Conservation (phyloP, 208 protist species). For the Entamoeba dispar region DNA sequence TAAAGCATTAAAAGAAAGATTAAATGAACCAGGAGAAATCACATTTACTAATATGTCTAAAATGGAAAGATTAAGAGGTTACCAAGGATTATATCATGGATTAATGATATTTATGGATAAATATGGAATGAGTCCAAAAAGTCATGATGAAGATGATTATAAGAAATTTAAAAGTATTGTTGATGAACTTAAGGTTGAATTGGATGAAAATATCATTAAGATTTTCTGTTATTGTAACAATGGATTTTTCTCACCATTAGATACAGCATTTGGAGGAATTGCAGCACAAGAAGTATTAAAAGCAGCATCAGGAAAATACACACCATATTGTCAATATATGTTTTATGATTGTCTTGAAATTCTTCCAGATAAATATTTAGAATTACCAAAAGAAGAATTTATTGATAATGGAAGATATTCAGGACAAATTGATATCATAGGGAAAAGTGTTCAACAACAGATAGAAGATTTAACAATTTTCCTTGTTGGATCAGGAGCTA, state of each 20-base stretch:
- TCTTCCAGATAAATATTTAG: background rate
- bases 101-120: background rate
- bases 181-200: background rate
- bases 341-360: slow-evolving; percentile 37
- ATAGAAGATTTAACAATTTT: slow-evolving; percentile 36
- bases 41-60: background rate
- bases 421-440: slow-evolving; percentile 72
- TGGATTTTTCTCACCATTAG: slow-evolving; percentile 19
- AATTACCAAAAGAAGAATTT: background rate
- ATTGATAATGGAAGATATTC: slow-evolving; percentile 57
- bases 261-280: slow-evolving; percentile 39
- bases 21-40: background rate
- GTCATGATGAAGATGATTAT: background rate
- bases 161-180: background rate
- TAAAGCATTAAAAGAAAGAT: background rate
- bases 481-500: slow-evolving; percentile 81
- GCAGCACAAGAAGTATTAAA: slow-evolving; percentile 47
- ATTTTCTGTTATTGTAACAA: background rate
- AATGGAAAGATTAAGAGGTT: background rate
- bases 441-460: slow-evolving; percentile 43
- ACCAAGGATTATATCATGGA: background rate
- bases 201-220: background rate
- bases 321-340: slow-evolving; percentile 41
- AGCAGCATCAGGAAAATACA: slow-evolving; percentile 42
- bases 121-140: background rate